Evolutionary conservation across 371 early-diverging fungal genomes (phyloP).

Genomic region (Apophysomyces variabilis): DNA sequence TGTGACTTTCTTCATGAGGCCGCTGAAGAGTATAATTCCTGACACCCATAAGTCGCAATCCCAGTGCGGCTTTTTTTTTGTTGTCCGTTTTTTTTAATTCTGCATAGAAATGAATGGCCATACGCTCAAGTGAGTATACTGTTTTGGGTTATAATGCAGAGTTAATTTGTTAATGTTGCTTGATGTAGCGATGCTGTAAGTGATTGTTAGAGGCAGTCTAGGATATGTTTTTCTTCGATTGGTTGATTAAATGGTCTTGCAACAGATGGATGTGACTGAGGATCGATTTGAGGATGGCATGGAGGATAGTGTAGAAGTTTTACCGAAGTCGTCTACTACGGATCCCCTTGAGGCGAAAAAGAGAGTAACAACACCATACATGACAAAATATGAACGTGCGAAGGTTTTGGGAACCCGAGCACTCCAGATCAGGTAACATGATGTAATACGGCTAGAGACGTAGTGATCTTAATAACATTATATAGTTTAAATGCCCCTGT

Average conservation of each 20-base stretch:
- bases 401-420: slow-evolving; percentile 95
- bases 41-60: too few species aligned
- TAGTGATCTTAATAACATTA: slow-evolving; percentile 13
- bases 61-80: too few species aligned
- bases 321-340: slow-evolving; percentile 3
- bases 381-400: slow-evolving; percentile 99
- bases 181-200: slow-evolving; percentile 5
- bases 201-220: not conserved
- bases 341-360: slow-evolving; percentile 48
- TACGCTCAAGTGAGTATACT: not conserved
- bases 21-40: too few species aligned
- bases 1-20: too few species aligned
- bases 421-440: slow-evolving; percentile 73
- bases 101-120: slow-evolving; percentile 1
- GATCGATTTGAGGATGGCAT: not conserved
- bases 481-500: slow-evolving; percentile 98
- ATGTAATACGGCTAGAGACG: slow-evolving; percentile 3
- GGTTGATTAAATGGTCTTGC: not conserved
- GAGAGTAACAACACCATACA: slow-evolving; percentile 94
- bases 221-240: not conserved
- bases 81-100: not conserved
- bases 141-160: not conserved
- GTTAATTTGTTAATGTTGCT: not conserved
- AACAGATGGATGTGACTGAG: slow-evolving; percentile 2
- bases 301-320: not conserved